These are phyloP conservation scores for Jamesozyma piceae DNA, from an alignment of 805 yeast species.

Conservation along the genomic window DNA sequence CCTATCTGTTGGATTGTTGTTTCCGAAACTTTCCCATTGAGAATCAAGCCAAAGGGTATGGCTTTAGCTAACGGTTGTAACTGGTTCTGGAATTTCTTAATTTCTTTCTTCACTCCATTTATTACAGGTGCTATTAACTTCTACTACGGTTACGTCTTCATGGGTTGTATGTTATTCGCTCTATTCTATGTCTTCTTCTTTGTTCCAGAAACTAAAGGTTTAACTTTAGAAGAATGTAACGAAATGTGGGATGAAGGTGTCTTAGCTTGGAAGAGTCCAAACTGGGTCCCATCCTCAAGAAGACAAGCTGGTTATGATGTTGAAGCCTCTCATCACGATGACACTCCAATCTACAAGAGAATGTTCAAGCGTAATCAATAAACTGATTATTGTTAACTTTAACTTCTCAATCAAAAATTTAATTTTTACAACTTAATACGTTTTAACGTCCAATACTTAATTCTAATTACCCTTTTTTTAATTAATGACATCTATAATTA, in stretches of 20 bases:
- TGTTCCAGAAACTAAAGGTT: slow-evolving; percentile 1
- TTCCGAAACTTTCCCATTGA: slow-evolving; percentile 3
- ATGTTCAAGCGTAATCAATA: background rate
- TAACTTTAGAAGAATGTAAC: slow-evolving; percentile 71
- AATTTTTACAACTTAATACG: no score
- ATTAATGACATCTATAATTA: no score
- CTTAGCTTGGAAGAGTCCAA: slow-evolving; percentile 19
- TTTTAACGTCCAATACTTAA: no score
- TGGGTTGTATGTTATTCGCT: slow-evolving; percentile 1
- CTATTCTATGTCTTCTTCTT: slow-evolving; percentile 1
- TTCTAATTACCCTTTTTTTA: no score
- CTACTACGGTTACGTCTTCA: slow-evolving; percentile 1
- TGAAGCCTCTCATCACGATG: slow-evolving; percentile 9
- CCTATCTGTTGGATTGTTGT: background rate
- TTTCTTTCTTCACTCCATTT: slow-evolving; percentile 1
- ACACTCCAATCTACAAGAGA: slow-evolving; percentile 24
- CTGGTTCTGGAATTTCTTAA: slow-evolving; percentile 2
- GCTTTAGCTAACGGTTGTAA: background rate
- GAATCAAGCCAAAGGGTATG: slow-evolving; percentile 3
- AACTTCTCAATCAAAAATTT: no score
- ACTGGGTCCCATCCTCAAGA: slow-evolving; percentile 39
- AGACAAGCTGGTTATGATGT: slow-evolving; percentile 12
- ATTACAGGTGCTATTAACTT: slow-evolving; percentile 1
- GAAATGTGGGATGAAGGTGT: slow-evolving; percentile 39
- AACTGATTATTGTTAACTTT: no score